Percentiles rank a stretch among this genome's conserved stretches.
phyloP scores from a whole-genome alignment of 352 stramenopile species.

The Phytophthora boehmeriae region DNA sequence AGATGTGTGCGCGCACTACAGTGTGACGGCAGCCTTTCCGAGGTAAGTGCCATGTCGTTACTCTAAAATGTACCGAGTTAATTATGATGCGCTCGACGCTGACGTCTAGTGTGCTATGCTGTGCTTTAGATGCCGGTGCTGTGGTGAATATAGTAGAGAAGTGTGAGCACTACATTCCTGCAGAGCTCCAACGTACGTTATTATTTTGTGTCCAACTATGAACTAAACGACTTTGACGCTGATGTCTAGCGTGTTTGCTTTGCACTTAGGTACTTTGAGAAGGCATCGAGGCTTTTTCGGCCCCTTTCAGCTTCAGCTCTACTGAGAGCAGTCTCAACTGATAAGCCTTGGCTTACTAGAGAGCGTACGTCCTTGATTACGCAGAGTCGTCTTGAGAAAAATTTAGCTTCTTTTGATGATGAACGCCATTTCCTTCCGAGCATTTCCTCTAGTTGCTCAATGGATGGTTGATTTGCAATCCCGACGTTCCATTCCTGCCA shows the following conservation, averaged over 20 bases:
- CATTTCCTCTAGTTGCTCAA: slow-evolving; percentile 10
- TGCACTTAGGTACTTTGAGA: slow-evolving; percentile 11
- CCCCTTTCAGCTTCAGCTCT: slow-evolving; percentile 7
- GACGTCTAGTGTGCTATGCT: too few relatives aligned
- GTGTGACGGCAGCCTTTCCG: too few relatives aligned
- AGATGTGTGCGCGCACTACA: too few relatives aligned
- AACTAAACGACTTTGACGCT: too few relatives aligned
- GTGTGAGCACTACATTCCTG: too few relatives aligned
- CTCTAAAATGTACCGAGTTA: too few relatives aligned
- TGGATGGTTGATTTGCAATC: background rate
- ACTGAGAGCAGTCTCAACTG: slow-evolving; percentile 2
- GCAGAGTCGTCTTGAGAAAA: slow-evolving; percentile 12
- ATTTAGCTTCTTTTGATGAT: slow-evolving; percentile 18
- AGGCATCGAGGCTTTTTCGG: slow-evolving; percentile 11
- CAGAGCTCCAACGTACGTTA: too few relatives aligned
- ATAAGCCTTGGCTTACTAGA: background rate
- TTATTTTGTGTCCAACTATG: too few relatives aligned
- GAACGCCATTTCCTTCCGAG: slow-evolving; percentile 12
- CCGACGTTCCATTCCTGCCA: slow-evolving; percentile 10
- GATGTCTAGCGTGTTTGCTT: slow-evolving; percentile 9
- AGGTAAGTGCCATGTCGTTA: too few relatives aligned
- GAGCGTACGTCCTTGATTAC: slow-evolving; percentile 15
- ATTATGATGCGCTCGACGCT: too few relatives aligned
- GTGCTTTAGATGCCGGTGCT: too few relatives aligned
- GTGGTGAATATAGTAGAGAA: too few relatives aligned